Conservation (phyloP, 768 basidiomycete genomes). For the Lactarius trivialis region DNA sequence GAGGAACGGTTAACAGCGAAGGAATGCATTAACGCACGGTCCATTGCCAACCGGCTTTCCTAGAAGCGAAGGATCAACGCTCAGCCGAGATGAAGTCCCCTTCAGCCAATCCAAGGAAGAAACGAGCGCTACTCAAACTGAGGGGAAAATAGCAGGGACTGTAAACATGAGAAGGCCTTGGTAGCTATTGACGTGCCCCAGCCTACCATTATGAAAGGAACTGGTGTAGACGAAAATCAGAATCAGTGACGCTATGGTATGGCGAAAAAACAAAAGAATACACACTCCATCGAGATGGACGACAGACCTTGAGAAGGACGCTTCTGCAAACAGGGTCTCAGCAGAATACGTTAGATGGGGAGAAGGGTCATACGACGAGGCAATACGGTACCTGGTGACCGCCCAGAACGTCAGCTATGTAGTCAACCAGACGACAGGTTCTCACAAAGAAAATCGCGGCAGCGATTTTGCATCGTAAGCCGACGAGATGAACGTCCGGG, state of each 20-base stretch:
- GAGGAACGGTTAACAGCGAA: neutral
- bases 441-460: conserved; percentile 36
- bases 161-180: conserved; percentile 31
- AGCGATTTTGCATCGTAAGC: conserved; percentile 33
- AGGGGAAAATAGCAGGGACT: neutral
- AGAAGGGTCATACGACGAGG: conserved; percentile 29
- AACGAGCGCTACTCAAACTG: neutral
- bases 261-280: neutral
- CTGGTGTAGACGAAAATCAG: conserved; percentile 29
- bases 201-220: conserved; percentile 33
- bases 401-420: neutral
- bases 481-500: conserved; percentile 38
- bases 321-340: conserved; percentile 27
- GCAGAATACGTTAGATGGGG: neutral
- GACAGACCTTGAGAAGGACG: conserved; percentile 32
- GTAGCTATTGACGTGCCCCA: conserved; percentile 36
- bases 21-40: conserved; percentile 33
- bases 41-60: conserved; percentile 39
- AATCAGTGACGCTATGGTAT: neutral
- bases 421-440: neutral
- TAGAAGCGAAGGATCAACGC: conserved; percentile 12
- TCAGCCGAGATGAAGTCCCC: neutral
- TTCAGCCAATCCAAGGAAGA: too few species aligned
- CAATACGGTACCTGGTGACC: conserved; percentile 32
- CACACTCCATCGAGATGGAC: conserved; percentile 34